Conservation (phyloP, 1,139 yeast species). For the Yamadazyma atmosphaerica region DNA sequence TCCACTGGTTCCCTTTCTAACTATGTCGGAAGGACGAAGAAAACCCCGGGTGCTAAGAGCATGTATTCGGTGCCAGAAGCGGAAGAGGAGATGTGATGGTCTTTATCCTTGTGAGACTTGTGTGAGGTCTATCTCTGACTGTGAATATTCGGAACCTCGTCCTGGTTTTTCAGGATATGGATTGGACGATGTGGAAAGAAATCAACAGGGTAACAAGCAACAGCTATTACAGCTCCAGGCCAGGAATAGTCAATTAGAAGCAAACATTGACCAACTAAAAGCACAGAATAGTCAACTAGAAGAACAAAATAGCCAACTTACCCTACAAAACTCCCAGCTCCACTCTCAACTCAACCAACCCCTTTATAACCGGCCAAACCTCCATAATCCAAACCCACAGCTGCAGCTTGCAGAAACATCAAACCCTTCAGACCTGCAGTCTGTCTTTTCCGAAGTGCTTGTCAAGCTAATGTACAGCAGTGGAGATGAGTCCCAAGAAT, state of each 20-base stretch:
- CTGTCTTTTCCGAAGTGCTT: constrained; percentile 12
- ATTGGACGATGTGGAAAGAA: background rate
- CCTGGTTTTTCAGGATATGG: too few relatives aligned
- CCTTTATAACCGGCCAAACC: too few relatives aligned
- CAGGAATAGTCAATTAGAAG: too few relatives aligned
- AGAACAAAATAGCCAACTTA: too few relatives aligned
- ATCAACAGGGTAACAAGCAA: background rate
- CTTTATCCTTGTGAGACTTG: constrained; percentile 11
- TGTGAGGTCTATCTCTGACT: constrained; percentile 3
- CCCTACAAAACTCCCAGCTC: too few relatives aligned
- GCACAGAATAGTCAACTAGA: too few relatives aligned
- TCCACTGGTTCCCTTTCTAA: too few relatives aligned
- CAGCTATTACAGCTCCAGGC: too few relatives aligned
- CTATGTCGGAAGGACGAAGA: too few relatives aligned
- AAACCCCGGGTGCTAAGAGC: constrained; percentile 10
- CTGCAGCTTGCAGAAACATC: background rate
- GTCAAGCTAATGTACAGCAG: constrained; percentile 12
- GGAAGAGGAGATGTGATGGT: constrained; percentile 16
- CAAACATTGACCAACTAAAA: too few relatives aligned
- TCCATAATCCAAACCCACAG: too few relatives aligned
- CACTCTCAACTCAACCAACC: too few relatives aligned
- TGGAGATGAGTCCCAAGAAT: constrained; percentile 12
- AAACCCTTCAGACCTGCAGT: constrained; percentile 2
- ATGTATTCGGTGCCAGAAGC: constrained; percentile 13
- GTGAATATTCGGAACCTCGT: constrained; percentile 5